These are phyloP conservation scores for Gigaspora rosea DNA, from an alignment of 192 early-diverging fungal genomes.

Conservation along the genomic window DNA sequence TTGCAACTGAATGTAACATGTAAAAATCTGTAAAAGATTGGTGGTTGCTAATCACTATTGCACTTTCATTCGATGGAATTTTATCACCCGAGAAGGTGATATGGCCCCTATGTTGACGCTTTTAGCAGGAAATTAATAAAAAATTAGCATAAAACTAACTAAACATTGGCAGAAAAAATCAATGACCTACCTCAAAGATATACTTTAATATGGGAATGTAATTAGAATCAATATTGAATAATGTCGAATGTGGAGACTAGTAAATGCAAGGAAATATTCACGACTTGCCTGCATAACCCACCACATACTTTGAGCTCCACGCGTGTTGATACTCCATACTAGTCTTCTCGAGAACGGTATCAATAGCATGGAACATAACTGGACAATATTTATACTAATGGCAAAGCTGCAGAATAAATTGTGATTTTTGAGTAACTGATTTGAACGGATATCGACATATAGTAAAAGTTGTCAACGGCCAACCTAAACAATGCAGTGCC, in stretches of 20 bases:
- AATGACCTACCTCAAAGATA: constrained; percentile 35
- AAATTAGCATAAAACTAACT: background rate
- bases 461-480: constrained; percentile 8
- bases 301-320: constrained; percentile 53
- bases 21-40: constrained; percentile 60
- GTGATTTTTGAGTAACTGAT: background rate
- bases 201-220: constrained; percentile 17
- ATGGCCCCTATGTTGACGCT: constrained; percentile 41
- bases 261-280: too few relatives aligned
- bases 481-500: constrained; percentile 52
- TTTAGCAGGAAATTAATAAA: constrained; percentile 22
- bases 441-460: background rate
- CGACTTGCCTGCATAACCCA: constrained; percentile 53
- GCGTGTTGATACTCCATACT: constrained; percentile 55
- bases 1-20: constrained; percentile 56
- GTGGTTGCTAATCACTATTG: constrained; percentile 59
- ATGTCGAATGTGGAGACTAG: background rate
- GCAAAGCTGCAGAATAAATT: constrained; percentile 36
- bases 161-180: constrained; percentile 1
- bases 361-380: constrained; percentile 50
- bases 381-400: constrained; percentile 50
- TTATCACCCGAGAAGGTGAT: constrained; percentile 60
- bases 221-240: constrained; percentile 1
- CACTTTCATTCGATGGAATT: constrained; percentile 50
- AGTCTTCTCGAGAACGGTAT: constrained; percentile 50